Evolutionary conservation across 352 stramenopile genomes (phyloP), one percentile per base, ranked within the genome.

Genomic region (Elongisporangium senticosum): DNA sequence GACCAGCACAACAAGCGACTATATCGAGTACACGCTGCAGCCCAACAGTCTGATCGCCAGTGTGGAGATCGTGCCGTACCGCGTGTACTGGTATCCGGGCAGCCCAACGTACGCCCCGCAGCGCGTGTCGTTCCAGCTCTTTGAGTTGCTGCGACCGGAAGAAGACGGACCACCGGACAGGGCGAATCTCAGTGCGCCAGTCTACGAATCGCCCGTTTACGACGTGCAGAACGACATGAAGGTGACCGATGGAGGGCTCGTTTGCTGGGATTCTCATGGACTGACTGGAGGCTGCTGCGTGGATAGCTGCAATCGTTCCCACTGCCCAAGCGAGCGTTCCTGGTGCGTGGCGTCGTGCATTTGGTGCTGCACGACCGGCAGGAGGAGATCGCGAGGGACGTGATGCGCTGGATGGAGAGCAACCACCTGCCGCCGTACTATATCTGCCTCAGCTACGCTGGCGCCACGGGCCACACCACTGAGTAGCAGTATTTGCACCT

Each of bases 371-470:
- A 84, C 10, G 82, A 77, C 2, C 56, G 79, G 21, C 68, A 89
- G 43, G 74, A 89, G 51, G 72, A 75, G 20, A 71, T 86, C 1
- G 74, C 63, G 3, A 67, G 78, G 24, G 78, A 87, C 47, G 65
- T 86, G 49, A 69, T 64, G 3, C 72, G 61, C 53, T 85, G 71
- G 68, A 77, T 86, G 62, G 56, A 76, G 17, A 65, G 72, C 43
- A 72, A 84, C 63, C 55, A 86, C 24, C 62, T 78, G 22, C 66
- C 69, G 28, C 69, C 77, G 15, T 93, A 89, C 58, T 93, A 89
- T 56, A 85, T 75, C 58, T 93, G 83, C 28, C 74, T 93, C 49
- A 93, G 79, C 60, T 90, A 88, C 68, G 71, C 91, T 52, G 71
- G 74, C 47, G 75, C 63, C 14, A 70, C 65, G 13, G 71, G 71